These are phyloP conservation scores for Hypoxylon fuscum DNA, from an alignment of 495 filamentous ascomycete genomes.

Conservation along the genomic window DNA sequence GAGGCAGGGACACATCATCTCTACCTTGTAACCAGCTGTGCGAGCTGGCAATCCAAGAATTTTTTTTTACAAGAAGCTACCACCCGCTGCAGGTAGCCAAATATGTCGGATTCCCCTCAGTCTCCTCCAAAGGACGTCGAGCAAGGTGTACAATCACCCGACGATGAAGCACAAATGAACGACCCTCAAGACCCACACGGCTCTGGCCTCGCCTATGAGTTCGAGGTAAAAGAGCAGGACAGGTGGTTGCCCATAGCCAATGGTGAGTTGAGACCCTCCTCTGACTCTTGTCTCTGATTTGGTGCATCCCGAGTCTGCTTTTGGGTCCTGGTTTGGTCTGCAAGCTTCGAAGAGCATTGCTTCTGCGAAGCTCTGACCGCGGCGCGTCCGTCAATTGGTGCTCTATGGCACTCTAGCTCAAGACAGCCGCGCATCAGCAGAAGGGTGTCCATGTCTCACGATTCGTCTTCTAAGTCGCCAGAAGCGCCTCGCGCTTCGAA, in stretches of 20 bases:
- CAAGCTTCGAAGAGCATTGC: conserved; percentile 44
- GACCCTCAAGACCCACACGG: conserved; percentile 68
- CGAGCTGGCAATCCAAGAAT: conserved; percentile 62
- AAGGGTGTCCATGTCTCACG: conserved; percentile 61
- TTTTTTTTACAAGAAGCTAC: conserved; percentile 64
- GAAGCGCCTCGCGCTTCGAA: conserved; percentile 57
- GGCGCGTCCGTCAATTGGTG: conserved; percentile 49
- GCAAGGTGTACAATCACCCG: conserved; percentile 90
- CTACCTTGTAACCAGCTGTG: conserved; percentile 57
- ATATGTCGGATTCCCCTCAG: conserved; percentile 96
- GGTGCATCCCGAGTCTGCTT: conserved; percentile 61
- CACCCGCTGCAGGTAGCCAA: conserved; percentile 73
- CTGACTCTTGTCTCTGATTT: conserved; percentile 52
- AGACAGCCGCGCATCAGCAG: conserved; percentile 46
- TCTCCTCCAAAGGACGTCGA: conserved; percentile 95
- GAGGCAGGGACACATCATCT: conserved; percentile 62
- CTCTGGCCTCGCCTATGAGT: conserved; percentile 77
- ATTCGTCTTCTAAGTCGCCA: conserved; percentile 58
- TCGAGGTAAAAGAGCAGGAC: conserved; percentile 99
- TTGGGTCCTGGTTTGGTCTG: conserved; percentile 46
- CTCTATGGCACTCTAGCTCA: conserved; percentile 44
- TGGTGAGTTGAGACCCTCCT: conserved; percentile 77
- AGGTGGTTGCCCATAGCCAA: conserved; percentile 99
- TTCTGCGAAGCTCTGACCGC: conserved; percentile 45
- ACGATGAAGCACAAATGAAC: conserved; percentile 76